These are phyloP conservation scores for Nigrospora oryzae DNA, from an alignment of 2,329 filamentous ascomycete genomes.

Conservation along the genomic window DNA sequence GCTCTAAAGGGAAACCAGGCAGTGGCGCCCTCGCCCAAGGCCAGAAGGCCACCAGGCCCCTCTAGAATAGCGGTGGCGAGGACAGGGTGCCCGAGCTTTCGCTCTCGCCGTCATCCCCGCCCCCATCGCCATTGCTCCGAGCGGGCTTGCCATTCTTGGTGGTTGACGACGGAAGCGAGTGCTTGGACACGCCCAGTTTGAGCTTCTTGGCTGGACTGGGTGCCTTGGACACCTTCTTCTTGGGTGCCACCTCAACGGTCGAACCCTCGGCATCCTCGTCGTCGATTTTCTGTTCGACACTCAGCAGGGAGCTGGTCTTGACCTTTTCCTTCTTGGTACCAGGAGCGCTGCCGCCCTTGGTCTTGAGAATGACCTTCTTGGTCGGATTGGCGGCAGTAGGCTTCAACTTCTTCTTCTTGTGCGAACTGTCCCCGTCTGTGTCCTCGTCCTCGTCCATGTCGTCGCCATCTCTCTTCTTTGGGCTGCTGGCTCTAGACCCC, in stretches of 20 bases:
- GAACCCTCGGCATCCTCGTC: constrained; percentile 27
- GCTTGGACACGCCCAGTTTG: constrained; percentile 34
- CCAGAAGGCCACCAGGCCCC: no score
- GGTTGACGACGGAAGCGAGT: constrained; percentile 35
- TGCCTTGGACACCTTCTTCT: constrained; percentile 31
- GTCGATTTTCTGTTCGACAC: constrained; percentile 35
- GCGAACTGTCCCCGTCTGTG: constrained; percentile 37
- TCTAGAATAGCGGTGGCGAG: constrained; percentile 34
- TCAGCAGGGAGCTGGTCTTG: constrained; percentile 40
- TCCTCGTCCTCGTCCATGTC: constrained; percentile 45
- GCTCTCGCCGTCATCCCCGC: constrained; percentile 37
- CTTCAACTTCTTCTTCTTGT: constrained; percentile 53
- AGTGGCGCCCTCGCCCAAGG: no score
- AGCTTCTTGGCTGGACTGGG: constrained; percentile 36
- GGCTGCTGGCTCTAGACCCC: constrained; percentile 43
- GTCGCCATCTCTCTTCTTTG: constrained; percentile 48
- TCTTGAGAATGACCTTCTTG: constrained; percentile 50
- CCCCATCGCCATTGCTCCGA: constrained; percentile 6
- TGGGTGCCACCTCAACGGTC: constrained; percentile 30
- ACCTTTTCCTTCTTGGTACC: constrained; percentile 46
- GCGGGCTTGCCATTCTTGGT: constrained; percentile 38
- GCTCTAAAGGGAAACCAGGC: no score
- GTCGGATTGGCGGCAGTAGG: constrained; percentile 26
- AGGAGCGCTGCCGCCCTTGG: constrained; percentile 24
- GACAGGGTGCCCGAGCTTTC: constrained; percentile 50